Evolutionary conservation across 2,329 filamentous ascomycete genomes (phyloP).

Genomic region (Aspergillus vadensis): DNA sequence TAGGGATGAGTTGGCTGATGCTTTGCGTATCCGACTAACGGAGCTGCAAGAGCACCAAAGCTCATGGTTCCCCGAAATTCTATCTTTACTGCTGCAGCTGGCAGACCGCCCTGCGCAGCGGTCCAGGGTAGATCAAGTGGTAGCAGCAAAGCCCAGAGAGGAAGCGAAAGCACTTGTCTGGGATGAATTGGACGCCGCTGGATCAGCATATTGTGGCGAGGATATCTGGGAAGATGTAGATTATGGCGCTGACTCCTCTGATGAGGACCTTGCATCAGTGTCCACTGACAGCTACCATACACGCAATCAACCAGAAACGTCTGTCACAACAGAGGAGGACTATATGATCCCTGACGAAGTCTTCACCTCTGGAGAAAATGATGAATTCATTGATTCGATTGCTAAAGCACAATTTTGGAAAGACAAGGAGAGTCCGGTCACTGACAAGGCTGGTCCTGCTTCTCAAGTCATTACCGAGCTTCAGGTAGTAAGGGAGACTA

Average conservation of each 20-base stretch:
- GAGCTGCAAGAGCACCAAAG: constrained; percentile 58
- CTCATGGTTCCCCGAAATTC: constrained; percentile 75
- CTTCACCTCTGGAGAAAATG: constrained; percentile 35
- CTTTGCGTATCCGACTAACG: constrained; percentile 60
- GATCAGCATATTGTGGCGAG: constrained; percentile 63
- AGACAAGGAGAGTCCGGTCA: constrained; percentile 23
- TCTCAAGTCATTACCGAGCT: constrained; percentile 63
- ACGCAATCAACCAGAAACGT: constrained; percentile 30
- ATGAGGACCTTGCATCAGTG: constrained; percentile 39
- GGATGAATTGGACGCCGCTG: constrained; percentile 76
- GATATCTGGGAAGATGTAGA: constrained; percentile 47
- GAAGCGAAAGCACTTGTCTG: constrained; percentile 64
- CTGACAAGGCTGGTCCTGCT: constrained; percentile 20
- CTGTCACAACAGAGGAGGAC: constrained; percentile 31
- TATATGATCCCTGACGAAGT: constrained; percentile 38
- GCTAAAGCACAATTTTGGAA: constrained; percentile 54
- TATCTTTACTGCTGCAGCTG: constrained; percentile 77
- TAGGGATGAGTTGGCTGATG: constrained; percentile 76
- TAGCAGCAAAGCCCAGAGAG: constrained; percentile 54
- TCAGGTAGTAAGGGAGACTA: constrained; percentile 71
- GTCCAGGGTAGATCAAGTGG: constrained; percentile 65
- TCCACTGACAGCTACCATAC: constrained; percentile 36
- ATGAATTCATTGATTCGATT: constrained; percentile 42
- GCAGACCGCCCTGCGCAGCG: constrained; percentile 78
- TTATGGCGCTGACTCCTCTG: constrained; percentile 42